Base-by-base conservation (phyloP, 2,329 filamentous ascomycete species). In the Colletotrichum horii region DNA sequence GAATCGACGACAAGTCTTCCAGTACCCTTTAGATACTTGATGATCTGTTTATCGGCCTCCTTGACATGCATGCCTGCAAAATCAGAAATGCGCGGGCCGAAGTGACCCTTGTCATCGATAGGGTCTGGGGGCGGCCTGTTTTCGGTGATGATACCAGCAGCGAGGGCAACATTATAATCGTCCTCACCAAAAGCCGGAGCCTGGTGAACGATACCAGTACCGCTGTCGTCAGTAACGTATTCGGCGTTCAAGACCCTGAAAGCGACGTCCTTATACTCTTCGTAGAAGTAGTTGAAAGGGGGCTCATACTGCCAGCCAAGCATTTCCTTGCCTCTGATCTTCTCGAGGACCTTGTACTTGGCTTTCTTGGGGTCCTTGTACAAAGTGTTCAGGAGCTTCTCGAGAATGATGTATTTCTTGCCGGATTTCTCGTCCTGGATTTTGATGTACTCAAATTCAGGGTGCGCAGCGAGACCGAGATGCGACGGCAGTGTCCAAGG, bases 341-440 rank as follows among this genome's bases (percentile, higher is more conserved):
- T 96, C 77, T 94, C 91, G 16, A 98, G 83, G 67, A 97, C 89
- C 87, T 95, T 95, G 87, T 93, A 98, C 83, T 98, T 97, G 66
- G 96, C 96, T 88, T 98, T 98, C 88, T 98, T 98, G 9, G 94
- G 94, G 79, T 98, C 95, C 84, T 98, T 98, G 88, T 98, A 98
- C 3, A 98, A 88, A 7, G 94, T 96, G 73, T 90, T 90, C 36
- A 98, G 89, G 38, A 97, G 89, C 72, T 94, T 92, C 83, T 98
- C 96, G 26, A 98, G 89, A 52, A 98, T 89, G 76, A 98, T 93
- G 83, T 96, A 98, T 80, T 96, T 91, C 83, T 96, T 96, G 34
- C 94, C 94, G 0, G 94, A 94, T 76, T 91, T 92, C 82, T 96
- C 94, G 79, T 98, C 96, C 69, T 92, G 88, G 67, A 98, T 94